Base-by-base conservation (phyloP, 345 rosid species). In the Salix suchowensis region DNA sequence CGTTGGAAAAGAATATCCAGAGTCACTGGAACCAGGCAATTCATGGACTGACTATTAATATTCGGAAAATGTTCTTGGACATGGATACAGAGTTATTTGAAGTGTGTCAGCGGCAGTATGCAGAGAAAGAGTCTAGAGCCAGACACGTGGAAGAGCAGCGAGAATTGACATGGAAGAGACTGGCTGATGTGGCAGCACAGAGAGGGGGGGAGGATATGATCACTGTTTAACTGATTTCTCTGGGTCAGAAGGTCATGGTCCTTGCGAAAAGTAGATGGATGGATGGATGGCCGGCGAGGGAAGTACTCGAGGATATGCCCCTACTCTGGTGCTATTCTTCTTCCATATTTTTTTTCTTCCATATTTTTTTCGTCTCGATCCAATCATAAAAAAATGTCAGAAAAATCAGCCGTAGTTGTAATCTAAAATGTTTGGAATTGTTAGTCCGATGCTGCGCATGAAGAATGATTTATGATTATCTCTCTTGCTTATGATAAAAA, bases 1-100 rank as follows among this genome's bases (percentile, higher is more conserved):
- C 97, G 7, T 78, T 94, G 81, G 98, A 92, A 89, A 94, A 79
- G 86, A 94, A 94, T 85, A 85, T 87, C 15, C 85, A 77, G 73
- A 62, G 81, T 68, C 98, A 94, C 65, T 94, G 98, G 98, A 94
- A 89, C 86, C 94, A 89, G 76, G 90, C 97, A 13, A 96, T 94
- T 40, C 90, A 92, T 16, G 98, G 98, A 62, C 84, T 94, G 72
- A 92, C 97, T 1, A 75, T 81, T 32, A 92, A 94, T 75, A 88
- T 94, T 36, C 80, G 86, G 77, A 92, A 89, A 79, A 92, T 94
- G 96, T 94, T 94, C 84, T 50, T 89, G 83, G 98, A 94, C 74
- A 91, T 94, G 96, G 97, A 94, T 54, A 65, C 80, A 0, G 97
- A 92, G 70, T 86, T 90, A 74, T 92, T 94, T 68, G 96, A 92